Evolutionary conservation across 2,329 filamentous ascomycete species (phyloP), one percentile per base, ranked within the genome.

Genomic region (Dactylella cylindrospora): DNA sequence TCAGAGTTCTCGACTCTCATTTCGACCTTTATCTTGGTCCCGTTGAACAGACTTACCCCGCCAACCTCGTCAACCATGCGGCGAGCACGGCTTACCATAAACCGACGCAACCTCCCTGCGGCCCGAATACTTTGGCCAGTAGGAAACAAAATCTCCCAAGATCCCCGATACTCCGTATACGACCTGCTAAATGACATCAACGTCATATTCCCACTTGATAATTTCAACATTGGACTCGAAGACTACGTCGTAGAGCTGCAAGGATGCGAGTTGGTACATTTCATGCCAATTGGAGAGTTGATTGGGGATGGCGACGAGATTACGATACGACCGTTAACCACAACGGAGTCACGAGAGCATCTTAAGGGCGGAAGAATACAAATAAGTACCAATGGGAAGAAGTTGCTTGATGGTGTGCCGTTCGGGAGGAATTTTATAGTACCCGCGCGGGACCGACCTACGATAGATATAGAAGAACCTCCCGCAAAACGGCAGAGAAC

Each of bases 201-300:
- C 38, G 45, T 65, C 32, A 47, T 68, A 3, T 64, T 68, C 19
- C 67, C 66, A 2, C 64, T 69, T 13, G 67, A 68, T 20, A 54
- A 51, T 13, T 46, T 46, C 15, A 62, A 35, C 23, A 54, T 50
- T 45, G 68, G 66, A 1, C 31, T 69, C 22, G 68, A 69, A 43
- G 67, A 68, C 33, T 69, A 69, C 44, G 67, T 64, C 9, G 66
- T 68, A 12, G 68, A 69, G 40, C 46, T 67, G 28, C 59, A 39
- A 13, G 68, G 66, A 12, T 68, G 65, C 40, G 68, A 69, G 45
- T 41, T 66, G 13, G 36, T 69, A n/a, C 68, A 69, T 41, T 69
- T 67, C 22, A 66, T 67, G 53, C 54, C 64, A 33, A 45, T 69
- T 25, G 54, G 43, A n/a, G 62, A 59, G 12, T 26, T 68, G 22